Evolutionary conservation across 106 monocot genomes (phyloP), one percentile per base, ranked within the genome.

Genomic region (Vanilla planifolia): DNA sequence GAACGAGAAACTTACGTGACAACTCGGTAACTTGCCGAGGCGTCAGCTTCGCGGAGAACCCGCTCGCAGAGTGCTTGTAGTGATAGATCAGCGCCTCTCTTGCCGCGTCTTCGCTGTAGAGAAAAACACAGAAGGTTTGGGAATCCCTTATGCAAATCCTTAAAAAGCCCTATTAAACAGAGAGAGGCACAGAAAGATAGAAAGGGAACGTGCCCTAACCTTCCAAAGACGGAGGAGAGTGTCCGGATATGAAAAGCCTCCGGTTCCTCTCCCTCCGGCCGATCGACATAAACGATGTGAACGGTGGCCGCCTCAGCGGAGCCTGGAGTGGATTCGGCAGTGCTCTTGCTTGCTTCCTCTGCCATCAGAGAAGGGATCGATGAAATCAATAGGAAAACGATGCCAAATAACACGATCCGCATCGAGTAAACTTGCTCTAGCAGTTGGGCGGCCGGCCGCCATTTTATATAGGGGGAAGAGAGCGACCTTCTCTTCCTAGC

Each of bases 1-100:
- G 8, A 65, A 58, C 25, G 6, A 29, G 14, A 16, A 67, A 67
- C 73, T 69, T 47, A 90, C 89, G 67, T 19, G 71, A 57, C 25
- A 91, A 71, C 26, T 85, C 76, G 2, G 55, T 67, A 15, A 68
- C 85, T 70, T 91, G 90, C 62, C 74, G 41, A 3, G 81, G 75
- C 1, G 90, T 91, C 14, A 91, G 74, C 71, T 71, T 91, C 4
- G 90, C 90, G 4, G 90, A 79, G 69, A 91, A 91, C 8, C 90
- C 90, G 26, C 79, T 91, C 0, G 85, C 68, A 2, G 85, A 81
- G 29, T 76, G 74, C 64, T 19, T 74, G 77, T 91, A 91, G 69
- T 77, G 82, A 39, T 91, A 91, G 14, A 91, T 55, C 59, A 91
- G 52, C n/a, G 85, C 79, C 37, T 76, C 85, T 79, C 70, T 85